Conservation (phyloP, 345 rosid genomes). For the Populus euphratica region DNA sequence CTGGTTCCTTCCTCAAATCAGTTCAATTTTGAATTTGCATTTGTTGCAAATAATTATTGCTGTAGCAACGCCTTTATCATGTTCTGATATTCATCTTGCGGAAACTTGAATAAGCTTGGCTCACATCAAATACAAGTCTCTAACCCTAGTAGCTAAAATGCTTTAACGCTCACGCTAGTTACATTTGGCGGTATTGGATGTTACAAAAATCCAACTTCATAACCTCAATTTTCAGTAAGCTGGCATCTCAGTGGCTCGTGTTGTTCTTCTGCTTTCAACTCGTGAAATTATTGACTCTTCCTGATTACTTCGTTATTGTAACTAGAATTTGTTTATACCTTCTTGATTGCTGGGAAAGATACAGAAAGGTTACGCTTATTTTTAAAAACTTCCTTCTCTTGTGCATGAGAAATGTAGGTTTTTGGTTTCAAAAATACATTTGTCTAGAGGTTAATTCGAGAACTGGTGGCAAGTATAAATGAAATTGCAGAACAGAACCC, state of each 20-base stretch:
- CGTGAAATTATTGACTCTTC: not conserved
- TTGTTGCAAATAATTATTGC: not conserved
- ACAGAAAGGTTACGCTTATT: not conserved
- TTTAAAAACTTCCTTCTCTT: slow-evolving; percentile 7
- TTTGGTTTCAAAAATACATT: slow-evolving; percentile 80
- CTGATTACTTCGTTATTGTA: not conserved
- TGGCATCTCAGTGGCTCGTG: not conserved
- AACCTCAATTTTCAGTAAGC: not conserved
- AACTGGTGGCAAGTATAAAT: slow-evolving; percentile 59
- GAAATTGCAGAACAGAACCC: slow-evolving; percentile 42
- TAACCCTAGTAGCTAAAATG: not conserved
- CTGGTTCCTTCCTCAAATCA: not conserved
- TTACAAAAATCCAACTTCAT: not conserved
- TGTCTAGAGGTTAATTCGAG: slow-evolving; percentile 83
- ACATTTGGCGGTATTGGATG: not conserved
- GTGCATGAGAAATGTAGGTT: slow-evolving; percentile 48
- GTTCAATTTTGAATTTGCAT: slow-evolving; percentile 1
- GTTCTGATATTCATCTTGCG: not conserved
- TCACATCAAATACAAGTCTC: not conserved
- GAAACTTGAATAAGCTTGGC: slow-evolving; percentile 7
- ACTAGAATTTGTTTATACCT: not conserved
- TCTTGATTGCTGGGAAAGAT: not conserved
- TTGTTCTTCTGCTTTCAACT: not conserved
- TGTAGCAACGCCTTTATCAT: not conserved
- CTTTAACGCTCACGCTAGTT: not conserved